A percentile compares a stretch with the other conserved stretches of the same genome.
Conservation (phyloP, 495 filamentous ascomycete species). For the Podospora tetraspora region DNA sequence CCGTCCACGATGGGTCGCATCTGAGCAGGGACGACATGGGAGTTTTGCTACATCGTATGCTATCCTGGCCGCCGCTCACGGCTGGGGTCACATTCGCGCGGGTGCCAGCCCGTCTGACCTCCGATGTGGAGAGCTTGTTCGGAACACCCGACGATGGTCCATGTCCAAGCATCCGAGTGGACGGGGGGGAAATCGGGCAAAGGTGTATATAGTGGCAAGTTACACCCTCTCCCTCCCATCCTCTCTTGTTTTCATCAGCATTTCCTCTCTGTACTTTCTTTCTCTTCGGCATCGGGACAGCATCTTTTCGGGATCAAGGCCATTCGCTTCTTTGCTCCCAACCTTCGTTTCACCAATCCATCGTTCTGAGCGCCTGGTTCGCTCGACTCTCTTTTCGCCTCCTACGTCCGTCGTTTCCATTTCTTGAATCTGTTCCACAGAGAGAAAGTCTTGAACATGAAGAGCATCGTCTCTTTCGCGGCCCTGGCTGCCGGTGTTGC, state of each 20-base stretch:
- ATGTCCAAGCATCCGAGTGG: conserved; percentile 1
- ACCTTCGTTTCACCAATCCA: conserved; percentile 22
- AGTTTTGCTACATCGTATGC: conserved; percentile 15
- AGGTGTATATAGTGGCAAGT: neutral
- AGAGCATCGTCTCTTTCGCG: conserved; percentile 43
- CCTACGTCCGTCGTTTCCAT: conserved; percentile 15
- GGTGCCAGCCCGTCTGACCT: neutral
- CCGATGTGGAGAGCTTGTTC: conserved; percentile 3
- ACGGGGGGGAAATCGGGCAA: neutral
- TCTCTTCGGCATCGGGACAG: conserved; percentile 24
- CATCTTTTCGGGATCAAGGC: conserved; percentile 42
- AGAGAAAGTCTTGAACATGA: conserved; percentile 38
- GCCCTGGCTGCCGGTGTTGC: conserved; percentile 54
- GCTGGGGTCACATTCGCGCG: neutral
- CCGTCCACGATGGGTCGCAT: conserved; percentile 4
- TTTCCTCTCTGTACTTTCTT: conserved; percentile 33
- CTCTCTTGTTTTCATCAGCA: conserved; percentile 26
- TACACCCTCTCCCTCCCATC: conserved; percentile 9
- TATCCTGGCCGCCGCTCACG: conserved; percentile 3
- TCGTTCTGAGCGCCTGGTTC: conserved; percentile 20
- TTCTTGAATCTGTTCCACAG: conserved; percentile 14
- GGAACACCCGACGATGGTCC: neutral
- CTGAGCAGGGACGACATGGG: conserved; percentile 1
- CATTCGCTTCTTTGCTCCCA: conserved; percentile 54
- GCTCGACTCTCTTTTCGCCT: conserved; percentile 13